phyloP scores from a whole-genome alignment of 345 rosid species.

The Citrus cavaleriei region DNA sequence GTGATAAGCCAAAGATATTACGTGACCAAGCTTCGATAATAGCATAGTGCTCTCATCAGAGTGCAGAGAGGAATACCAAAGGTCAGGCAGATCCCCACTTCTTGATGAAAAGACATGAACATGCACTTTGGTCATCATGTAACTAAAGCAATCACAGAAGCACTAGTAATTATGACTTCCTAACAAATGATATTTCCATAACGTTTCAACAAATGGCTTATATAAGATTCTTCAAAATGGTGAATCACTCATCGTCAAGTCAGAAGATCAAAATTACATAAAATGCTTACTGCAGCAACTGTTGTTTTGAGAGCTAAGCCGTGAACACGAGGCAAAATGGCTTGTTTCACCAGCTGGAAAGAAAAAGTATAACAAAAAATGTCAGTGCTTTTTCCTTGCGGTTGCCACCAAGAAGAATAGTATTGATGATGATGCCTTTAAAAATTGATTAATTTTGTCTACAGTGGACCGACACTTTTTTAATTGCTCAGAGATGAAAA shows the following conservation, averaged over 20 bases:
- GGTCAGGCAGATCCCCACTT: neutral
- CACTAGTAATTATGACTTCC: neutral
- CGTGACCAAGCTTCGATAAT: neutral
- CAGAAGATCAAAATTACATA: neutral
- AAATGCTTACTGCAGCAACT: constrained; percentile 81
- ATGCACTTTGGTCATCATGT: neutral
- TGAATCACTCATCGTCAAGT: neutral
- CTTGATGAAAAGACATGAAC: neutral
- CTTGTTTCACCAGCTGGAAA: constrained; percentile 79
- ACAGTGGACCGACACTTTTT: neutral
- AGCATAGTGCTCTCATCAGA: no score
- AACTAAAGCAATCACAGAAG: neutral
- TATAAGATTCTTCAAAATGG: neutral
- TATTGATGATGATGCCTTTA: neutral
- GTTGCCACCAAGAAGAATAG: neutral
- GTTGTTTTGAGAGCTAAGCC: constrained; percentile 96
- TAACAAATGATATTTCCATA: neutral
- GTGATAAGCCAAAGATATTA: neutral
- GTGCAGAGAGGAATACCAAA: neutral
- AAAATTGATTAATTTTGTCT: neutral
- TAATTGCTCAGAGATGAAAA: neutral
- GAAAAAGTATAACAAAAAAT: constrained; percentile 7
- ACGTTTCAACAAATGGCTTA: neutral
- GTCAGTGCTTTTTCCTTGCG: neutral
- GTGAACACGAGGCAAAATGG: constrained; percentile 94